Conservation (phyloP, 2,329 filamentous ascomycete genomes). For the Chaetoscypha palmicola region DNA sequence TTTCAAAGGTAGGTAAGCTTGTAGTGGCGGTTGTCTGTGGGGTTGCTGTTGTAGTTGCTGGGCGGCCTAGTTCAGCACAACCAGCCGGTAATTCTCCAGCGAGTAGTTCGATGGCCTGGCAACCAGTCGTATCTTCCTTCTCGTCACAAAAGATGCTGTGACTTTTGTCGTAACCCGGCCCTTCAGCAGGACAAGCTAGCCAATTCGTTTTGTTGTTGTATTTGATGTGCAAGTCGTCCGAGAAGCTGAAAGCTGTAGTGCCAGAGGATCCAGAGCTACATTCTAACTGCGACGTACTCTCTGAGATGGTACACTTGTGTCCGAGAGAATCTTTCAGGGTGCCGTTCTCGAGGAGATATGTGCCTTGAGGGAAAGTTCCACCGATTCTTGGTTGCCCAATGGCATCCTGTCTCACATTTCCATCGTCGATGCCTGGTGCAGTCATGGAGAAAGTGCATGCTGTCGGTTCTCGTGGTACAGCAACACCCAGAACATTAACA, state of each 20-base stretch:
- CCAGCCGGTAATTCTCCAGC: conserved; percentile 22
- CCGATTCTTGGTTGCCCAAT: conserved; percentile 1
- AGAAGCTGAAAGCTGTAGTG: conserved; percentile 18
- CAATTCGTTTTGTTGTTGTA: conserved; percentile 18
- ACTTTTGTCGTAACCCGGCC: conserved; percentile 24
- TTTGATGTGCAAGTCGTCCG: conserved; percentile 17
- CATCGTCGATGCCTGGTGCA: conserved; percentile 20
- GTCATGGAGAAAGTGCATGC: conserved; percentile 25
- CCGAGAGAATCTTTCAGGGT: conserved; percentile 18
- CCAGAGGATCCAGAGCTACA: conserved; percentile 16
- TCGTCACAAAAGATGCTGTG: conserved; percentile 23
- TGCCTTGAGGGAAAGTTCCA: conserved; percentile 15
- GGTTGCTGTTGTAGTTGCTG: neutral
- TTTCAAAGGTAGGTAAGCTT: neutral
- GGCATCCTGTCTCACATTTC: neutral
- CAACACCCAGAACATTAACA: conserved; percentile 11
- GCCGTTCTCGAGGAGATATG: conserved; percentile 20
- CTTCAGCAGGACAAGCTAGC: conserved; percentile 24
- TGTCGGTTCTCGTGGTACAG: conserved; percentile 15
- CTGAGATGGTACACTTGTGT: conserved; percentile 23
- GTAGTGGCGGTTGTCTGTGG: neutral
- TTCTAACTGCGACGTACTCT: conserved; percentile 21
- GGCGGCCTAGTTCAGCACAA: conserved; percentile 22
- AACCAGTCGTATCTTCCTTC: conserved; percentile 20
- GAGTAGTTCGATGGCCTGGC: conserved; percentile 20